A percentile compares a stretch with the other conserved stretches of the same genome.
phyloP scores from a whole-genome alignment of 2,329 filamentous ascomycete species.

The Aspergillus japonicus region DNA sequence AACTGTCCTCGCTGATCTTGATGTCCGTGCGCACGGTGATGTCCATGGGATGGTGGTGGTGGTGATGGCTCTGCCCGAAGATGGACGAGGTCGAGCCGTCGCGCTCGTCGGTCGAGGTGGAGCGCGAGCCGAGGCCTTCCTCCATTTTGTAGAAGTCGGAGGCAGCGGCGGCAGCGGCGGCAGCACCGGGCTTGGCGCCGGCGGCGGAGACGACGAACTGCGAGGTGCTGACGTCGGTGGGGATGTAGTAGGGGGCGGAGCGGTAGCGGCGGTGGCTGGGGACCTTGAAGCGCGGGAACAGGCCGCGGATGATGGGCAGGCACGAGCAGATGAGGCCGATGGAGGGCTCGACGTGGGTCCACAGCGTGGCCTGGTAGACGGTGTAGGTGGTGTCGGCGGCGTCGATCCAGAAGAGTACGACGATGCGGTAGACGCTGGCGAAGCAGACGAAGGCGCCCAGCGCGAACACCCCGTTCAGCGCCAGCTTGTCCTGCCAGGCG shows the following conservation, averaged over 20 bases:
- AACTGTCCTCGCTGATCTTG: slow-evolving; percentile 24
- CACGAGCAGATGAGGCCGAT: slow-evolving; percentile 38
- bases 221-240: slow-evolving; percentile 26
- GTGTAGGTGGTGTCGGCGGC: slow-evolving; percentile 33
- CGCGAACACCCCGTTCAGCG: slow-evolving; percentile 34
- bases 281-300: slow-evolving; percentile 31
- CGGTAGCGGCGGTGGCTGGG: slow-evolving; percentile 21
- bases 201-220: slow-evolving; percentile 14
- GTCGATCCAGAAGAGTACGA: slow-evolving; percentile 35
- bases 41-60: slow-evolving; percentile 12
- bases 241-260: slow-evolving; percentile 27
- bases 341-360: slow-evolving; percentile 38
- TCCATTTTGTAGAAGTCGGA: slow-evolving; percentile 32
- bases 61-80: not conserved
- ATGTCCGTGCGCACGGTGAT: slow-evolving; percentile 35
- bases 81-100: slow-evolving; percentile 1
- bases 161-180: slow-evolving; percentile 26
- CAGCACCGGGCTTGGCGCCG: slow-evolving; percentile 10
- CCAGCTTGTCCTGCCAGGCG: slow-evolving; percentile 37
- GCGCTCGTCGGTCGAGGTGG: not conserved
- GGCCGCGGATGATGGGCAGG: slow-evolving; percentile 35
- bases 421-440: slow-evolving; percentile 37
- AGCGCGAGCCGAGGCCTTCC: slow-evolving; percentile 19
- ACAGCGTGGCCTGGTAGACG: slow-evolving; percentile 34
- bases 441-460: slow-evolving; percentile 36